Conservation (phyloP, 1,284 basidiomycete species). For the Irpex rosettiformis region DNA sequence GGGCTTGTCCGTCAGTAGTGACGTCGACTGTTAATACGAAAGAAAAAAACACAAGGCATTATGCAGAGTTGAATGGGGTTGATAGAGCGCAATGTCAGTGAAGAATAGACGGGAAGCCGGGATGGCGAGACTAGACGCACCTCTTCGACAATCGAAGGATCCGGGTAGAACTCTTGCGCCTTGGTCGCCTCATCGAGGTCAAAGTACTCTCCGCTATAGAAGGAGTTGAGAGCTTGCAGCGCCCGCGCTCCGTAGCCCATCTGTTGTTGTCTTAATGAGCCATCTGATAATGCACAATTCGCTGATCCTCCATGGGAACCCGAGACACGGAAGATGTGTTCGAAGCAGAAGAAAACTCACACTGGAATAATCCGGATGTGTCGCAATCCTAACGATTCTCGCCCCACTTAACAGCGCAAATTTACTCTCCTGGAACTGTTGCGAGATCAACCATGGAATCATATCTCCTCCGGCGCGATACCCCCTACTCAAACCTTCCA, state of each 20-base stretch:
- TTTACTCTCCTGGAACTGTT: constrained; percentile 96
- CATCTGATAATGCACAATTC: background rate
- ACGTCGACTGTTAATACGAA: constrained; percentile 25
- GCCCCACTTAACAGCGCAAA: constrained; percentile 93
- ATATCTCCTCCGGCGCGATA: constrained; percentile 90
- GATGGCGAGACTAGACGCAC: constrained; percentile 35
- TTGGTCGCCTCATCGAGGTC: constrained; percentile 75
- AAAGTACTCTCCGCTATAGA: constrained; percentile 92
- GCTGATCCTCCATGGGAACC: background rate
- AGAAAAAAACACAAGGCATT: background rate
- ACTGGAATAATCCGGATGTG: constrained; percentile 93
- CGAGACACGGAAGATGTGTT: constrained; percentile 5
- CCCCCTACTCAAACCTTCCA: constrained; percentile 83
- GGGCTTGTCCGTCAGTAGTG: constrained; percentile 73
- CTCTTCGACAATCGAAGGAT: constrained; percentile 56
- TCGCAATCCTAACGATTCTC: constrained; percentile 90
- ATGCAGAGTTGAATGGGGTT: no score
- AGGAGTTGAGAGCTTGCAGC: constrained; percentile 82
- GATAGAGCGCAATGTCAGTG: background rate
- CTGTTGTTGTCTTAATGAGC: constrained; percentile 33
- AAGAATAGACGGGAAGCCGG: background rate
- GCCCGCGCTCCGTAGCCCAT: constrained; percentile 99
- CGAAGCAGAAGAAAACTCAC: constrained; percentile 41
- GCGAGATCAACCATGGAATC: constrained; percentile 96
- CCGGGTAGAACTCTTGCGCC: constrained; percentile 58